These are phyloP conservation scores for Talaromyces sp. DNA, from an alignment of 2,329 filamentous ascomycete species.

Conservation along the genomic window DNA sequence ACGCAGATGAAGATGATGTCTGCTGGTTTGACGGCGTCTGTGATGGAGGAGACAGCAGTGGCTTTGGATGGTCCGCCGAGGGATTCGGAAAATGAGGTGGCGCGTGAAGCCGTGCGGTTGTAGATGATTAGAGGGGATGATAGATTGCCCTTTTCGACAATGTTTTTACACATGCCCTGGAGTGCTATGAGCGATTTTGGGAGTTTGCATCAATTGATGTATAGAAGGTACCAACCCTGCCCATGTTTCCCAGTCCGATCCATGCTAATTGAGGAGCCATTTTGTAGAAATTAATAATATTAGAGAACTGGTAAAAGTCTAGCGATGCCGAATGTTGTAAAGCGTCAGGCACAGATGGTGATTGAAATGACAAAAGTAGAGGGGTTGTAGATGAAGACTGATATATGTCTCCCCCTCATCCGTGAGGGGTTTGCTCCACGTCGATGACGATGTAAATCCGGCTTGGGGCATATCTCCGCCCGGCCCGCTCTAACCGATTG, in stretches of 20 bases:
- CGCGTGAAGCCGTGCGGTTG: slow-evolving; percentile 67
- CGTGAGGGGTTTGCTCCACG: background rate
- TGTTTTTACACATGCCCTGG: slow-evolving; percentile 77
- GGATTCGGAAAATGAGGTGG: slow-evolving; percentile 56
- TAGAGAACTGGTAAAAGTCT: background rate
- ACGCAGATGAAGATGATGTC: slow-evolving; percentile 80
- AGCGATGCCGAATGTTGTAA: background rate
- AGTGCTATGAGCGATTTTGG: background rate
- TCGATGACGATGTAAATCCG: background rate
- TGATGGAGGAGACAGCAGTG: slow-evolving; percentile 57
- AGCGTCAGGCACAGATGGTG: background rate
- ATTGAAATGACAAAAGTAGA: background rate
- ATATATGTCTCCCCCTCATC: background rate
- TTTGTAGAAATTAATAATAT: background rate
- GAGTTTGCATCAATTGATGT: background rate
- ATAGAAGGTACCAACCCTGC: slow-evolving; percentile 15
- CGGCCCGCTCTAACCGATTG: background rate
- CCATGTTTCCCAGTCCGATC: slow-evolving; percentile 22
- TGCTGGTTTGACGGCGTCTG: slow-evolving; percentile 60
- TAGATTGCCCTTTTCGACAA: slow-evolving; percentile 70
- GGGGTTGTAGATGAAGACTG: background rate
- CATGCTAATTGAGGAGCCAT: slow-evolving; percentile 14
- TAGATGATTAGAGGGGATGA: slow-evolving; percentile 68
- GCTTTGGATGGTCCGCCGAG: slow-evolving; percentile 51
- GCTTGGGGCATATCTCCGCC: too few relatives aligned